A percentile compares a stretch with the other conserved stretches of the same genome.
Conservation (phyloP, 1,284 basidiomycete species). For the Meripilus lineatus region DNA sequence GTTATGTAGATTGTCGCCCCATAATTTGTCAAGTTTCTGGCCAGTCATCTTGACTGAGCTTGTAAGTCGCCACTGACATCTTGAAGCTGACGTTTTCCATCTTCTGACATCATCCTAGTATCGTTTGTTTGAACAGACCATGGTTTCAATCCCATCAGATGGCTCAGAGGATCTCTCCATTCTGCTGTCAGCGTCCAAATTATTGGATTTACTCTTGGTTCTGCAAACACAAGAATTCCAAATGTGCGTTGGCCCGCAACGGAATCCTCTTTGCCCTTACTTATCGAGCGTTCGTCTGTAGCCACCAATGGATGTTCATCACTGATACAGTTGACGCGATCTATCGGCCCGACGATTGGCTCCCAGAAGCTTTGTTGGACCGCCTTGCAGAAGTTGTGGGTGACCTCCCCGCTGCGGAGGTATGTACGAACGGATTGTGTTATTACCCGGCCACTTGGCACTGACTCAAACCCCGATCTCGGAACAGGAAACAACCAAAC, state of each 20-base stretch:
- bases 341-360: slow-evolving; percentile 81
- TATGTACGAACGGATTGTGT: slow-evolving; percentile 17
- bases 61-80: slow-evolving; percentile 38
- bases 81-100: background rate
- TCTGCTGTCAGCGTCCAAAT: slow-evolving; percentile 88
- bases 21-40: slow-evolving; percentile 96
- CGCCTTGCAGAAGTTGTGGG: slow-evolving; percentile 80
- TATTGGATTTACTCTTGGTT: slow-evolving; percentile 86
- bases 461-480: background rate
- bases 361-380: slow-evolving; percentile 87
- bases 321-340: slow-evolving; percentile 97
- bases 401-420: slow-evolving; percentile 47
- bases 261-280: background rate
- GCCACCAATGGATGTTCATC: slow-evolving; percentile 98
- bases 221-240: slow-evolving; percentile 98
- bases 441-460: background rate
- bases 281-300: slow-evolving; percentile 27
- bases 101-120: slow-evolving; percentile 41
- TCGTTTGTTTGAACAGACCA: slow-evolving; percentile 69
- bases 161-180: slow-evolving; percentile 81
- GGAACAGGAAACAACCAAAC: slow-evolving; percentile 3
- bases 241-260: slow-evolving; percentile 53
- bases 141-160: slow-evolving; percentile 61
- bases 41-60: slow-evolving; percentile 93
- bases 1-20: slow-evolving; percentile 86